A percentile compares a stretch with the other conserved stretches of the same genome.
Evolutionary conservation across 306 rosid species (phyloP).

Genomic region (Glycine tomentella): DNA sequence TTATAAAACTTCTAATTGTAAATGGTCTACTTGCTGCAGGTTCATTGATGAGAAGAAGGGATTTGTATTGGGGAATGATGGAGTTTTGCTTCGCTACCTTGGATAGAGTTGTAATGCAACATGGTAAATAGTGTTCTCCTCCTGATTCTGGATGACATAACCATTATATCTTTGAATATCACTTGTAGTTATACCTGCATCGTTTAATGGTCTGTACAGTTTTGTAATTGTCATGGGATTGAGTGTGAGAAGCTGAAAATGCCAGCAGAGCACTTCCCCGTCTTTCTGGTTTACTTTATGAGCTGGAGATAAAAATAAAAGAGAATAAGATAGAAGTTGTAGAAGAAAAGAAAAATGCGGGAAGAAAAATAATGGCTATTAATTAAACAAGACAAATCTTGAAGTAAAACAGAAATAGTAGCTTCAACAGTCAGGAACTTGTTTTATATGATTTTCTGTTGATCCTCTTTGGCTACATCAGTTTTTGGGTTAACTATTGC

Average conservation of each 20-base stretch:
- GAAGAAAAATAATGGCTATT: constrained; percentile 13
- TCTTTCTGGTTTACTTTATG: constrained; percentile 13
- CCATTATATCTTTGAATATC: not conserved
- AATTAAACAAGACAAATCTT: not conserved
- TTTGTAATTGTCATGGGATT: constrained; percentile 8
- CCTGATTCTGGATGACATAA: constrained; percentile 35
- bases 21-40: constrained; percentile 55
- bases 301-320: not conserved
- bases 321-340: not conserved
- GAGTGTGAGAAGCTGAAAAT: constrained; percentile 21
- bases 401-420: constrained; percentile 15
- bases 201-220: constrained; percentile 30
- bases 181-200: constrained; percentile 32
- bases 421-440: constrained; percentile 27
- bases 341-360: not conserved
- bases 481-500: constrained; percentile 27
- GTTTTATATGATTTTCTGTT: not conserved
- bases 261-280: not conserved
- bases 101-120: constrained; percentile 62
- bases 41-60: constrained; percentile 86
- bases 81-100: constrained; percentile 95
- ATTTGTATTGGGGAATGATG: constrained; percentile 94
- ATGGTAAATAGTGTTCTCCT: constrained; percentile 51
- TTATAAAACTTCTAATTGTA: constrained; percentile 10
- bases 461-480: not conserved